Base-by-base conservation (phyloP, 2,329 filamentous ascomycete species). In the Rugonectria rugulosa region DNA sequence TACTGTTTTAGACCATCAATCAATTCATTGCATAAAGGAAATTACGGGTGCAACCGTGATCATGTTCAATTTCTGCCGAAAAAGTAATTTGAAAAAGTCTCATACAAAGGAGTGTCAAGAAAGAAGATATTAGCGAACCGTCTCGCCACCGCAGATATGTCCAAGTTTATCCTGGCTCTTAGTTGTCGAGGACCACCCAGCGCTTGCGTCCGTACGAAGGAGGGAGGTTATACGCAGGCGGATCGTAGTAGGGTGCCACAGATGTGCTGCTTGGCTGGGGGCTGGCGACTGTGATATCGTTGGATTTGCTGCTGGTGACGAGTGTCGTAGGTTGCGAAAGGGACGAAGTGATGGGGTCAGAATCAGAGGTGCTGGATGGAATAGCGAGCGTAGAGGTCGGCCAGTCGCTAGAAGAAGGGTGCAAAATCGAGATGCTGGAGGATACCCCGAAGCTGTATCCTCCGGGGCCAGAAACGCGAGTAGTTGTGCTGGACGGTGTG, bases 121-220 rank as follows among this genome's bases (percentile, higher is more conserved):
- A 44, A 32, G 15, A 49, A 55, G 21, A 19, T 15, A 19, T 9
- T n/a, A 15, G n/a, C 31, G 23, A 20, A 21, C 12, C 11, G 19
- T 40, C 27, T 46, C n/a, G 29, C 24, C 21, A 17, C 29, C 29
- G 21, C 41, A 19, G 14, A 14, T 29, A 20, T 27, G 27, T 40
- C 34, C 34, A 34, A 51, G 60, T 36, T 42, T 45, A 44, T 21
- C 12, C 14, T 6, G 20, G 19, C 15, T 24, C 40, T 37, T 17
- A 29, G 24, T 42, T 42, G 17, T 17, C 23, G 5, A 37, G 24
- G n/a, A 65, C 46, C 3, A 40, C 56, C 56, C 60, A 58, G 6
- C 57, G 53, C 57, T 64, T 67, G 6, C 68, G 63, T 12, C 34
- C 57, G 38, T 68, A 69, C 0, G 58, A 61, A 37, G 67, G 53